Evolutionary conservation across 169 alveolate species (phyloP), one percentile per base, ranked within the genome.

Genomic region (Cryptosporidium andersoni): DNA sequence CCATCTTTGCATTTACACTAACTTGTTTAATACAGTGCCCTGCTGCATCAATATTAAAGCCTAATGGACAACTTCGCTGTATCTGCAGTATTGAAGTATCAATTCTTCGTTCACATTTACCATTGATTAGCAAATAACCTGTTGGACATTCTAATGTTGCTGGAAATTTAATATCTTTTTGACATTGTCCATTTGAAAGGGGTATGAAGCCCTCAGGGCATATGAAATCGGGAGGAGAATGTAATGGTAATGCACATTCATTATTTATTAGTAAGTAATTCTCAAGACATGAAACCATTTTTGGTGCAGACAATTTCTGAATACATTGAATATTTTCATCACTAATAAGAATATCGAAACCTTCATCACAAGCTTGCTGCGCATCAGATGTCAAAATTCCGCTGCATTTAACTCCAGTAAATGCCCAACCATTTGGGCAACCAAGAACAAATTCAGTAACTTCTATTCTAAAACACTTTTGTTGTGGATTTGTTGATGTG

Each of bases 401-500:
- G 16, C 74, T 74, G 16, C 85, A 74, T 34, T 74, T 74, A 14
- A 74, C 47, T 40, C 85, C 85, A 58, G 55, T 74, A 74, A 74
- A 74, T 9, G 85, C 85, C 85, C 85, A 74, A 9, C 85, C 85
- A 60, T 74, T 74, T 34, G 85, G 85, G 14, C 85, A 74, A 4
- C 85, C 85, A 34, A 74, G 43, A 2, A 74, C 85, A 58, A 74
- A 74, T n/a, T 74, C 85, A 48, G 85, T 52, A n/a, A 74, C 85
- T 34, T 74, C 85, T 64, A 74, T 45, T 25, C 60, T 74, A 51
- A 74, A 74, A 40, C 85, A 74, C 34, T 74, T 74, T 55, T 74
- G 85, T 68, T 74, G 85, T 55, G 85, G 64, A 1, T 66, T 58
- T 9, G 67, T 4, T 12, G 85, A 74, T 14, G 63, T 74, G 14